A percentile compares a stretch with the other conserved stretches of the same genome.
These are phyloP conservation scores for Cadophora sp. DNA, from an alignment of 2,329 filamentous ascomycete species.

Conservation along the genomic window DNA sequence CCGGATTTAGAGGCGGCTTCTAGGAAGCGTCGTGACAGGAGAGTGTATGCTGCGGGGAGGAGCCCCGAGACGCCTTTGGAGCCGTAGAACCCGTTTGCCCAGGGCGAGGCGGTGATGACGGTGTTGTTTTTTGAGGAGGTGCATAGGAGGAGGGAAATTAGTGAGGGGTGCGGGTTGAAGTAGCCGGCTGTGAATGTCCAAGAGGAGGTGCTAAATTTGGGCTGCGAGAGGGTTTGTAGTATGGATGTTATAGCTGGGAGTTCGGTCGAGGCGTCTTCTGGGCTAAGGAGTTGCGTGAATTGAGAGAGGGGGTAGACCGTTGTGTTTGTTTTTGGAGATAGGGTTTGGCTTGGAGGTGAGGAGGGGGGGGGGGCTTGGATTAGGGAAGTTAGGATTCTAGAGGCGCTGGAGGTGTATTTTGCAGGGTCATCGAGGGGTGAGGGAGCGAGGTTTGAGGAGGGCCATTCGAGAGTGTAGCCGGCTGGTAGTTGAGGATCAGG, in stretches of 20 bases:
- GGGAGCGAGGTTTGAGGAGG: constrained; percentile 72
- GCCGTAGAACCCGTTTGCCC: constrained; percentile 94
- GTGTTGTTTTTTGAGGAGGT: constrained; percentile 75
- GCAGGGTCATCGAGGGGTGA: constrained; percentile 75
- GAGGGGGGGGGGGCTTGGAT: constrained; percentile 52
- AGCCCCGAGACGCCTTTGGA: constrained; percentile 89
- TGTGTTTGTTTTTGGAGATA: constrained; percentile 57
- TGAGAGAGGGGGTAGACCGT: constrained; percentile 87
- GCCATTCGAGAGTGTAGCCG: constrained; percentile 75
- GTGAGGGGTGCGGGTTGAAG: constrained; percentile 91
- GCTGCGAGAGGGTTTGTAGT: constrained; percentile 69
- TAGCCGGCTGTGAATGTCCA: constrained; percentile 99
- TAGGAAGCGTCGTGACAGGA: constrained; percentile 84
- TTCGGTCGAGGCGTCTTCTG: constrained; percentile 81
- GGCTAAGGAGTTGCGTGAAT: constrained; percentile 81
- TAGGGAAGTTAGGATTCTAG: constrained; percentile 69
- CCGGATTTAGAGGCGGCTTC: constrained; percentile 47
- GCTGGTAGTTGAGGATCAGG: constrained; percentile 61
- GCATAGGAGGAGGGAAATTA: constrained; percentile 79
- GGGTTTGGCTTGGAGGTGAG: not conserved
- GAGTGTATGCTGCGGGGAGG: constrained; percentile 89
- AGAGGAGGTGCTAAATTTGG: constrained; percentile 70
- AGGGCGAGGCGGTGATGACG: constrained; percentile 89
- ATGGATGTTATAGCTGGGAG: constrained; percentile 81
- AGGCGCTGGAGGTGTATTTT: constrained; percentile 74